Base-by-base conservation (phyloP, 371 early-diverging fungal genomes). In the Fennellomyces sp. region DNA sequence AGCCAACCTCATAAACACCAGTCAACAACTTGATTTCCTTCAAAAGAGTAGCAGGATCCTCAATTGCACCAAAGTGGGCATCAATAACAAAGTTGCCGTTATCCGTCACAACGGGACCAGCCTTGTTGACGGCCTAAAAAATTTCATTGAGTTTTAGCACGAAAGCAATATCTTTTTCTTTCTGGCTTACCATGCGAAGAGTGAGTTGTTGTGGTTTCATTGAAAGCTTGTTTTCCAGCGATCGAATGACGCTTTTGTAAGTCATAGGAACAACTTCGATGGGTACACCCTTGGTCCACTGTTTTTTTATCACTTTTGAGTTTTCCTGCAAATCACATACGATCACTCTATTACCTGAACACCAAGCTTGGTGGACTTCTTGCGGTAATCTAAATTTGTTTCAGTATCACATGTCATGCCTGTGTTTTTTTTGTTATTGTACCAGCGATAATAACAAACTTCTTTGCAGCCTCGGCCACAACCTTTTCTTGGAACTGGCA, bases 21-120 rank as follows among this genome's bases (percentile, higher is more conserved):
- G 94, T 87, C 19, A 95, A 70, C 62, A 77, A 60, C 61, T 88
- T 91, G 52, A 96, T 61, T 52, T 84, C 68, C 56, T 67, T 70
- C 56, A 87, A 77, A 8, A 91, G 64, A 15, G 72, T 65, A 6
- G 35, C 64, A 11, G 89, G 87, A 31, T 89, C 82, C 7, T 73
- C 48, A 59, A 93, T 88, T n/a, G 75, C 64, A 17, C 92, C 94
- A 69, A 96, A 88, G 17, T 90, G 78, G 2, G 86, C 91, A 74
- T 97, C 97, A 30, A 97, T 67, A n/a, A 95, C 78, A 65, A 96
- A 87, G 75, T 94, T 96, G n/a, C 96, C 95, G 62, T 94, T 93
- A 70, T 97, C 97, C 6, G 95, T 95, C 1, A 96, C 91, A 21
- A 94, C 92, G 0, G 97, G 97, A 5, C 97, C 97, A 0, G 97